Conservation (phyloP, 164 flowering plant species). For the Paratinospora sagittata region DNA sequence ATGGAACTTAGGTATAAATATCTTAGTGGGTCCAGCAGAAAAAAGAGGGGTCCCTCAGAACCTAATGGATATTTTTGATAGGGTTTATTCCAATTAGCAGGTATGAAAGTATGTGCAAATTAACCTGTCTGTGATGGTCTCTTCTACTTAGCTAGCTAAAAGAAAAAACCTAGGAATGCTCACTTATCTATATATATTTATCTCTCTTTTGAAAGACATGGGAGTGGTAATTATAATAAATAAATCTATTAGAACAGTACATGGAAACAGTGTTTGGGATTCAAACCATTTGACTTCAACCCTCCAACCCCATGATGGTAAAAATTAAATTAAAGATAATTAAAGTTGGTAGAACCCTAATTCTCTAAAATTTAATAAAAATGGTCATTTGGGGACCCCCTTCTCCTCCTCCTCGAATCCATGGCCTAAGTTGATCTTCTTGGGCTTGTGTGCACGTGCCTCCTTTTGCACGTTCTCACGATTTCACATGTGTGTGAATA, state of each 20-base stretch:
- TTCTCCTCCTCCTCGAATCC: conserved; percentile 10
- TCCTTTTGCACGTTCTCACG: conserved; percentile 4
- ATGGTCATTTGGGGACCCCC: background rate
- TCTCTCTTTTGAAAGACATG: background rate
- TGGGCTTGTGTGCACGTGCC: conserved; percentile 12
- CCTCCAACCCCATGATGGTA: background rate
- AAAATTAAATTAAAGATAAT: background rate
- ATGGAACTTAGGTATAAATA: background rate
- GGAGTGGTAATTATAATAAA: background rate
- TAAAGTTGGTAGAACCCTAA: background rate
- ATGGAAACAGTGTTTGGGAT: conserved; percentile 24
- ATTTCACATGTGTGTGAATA: background rate
- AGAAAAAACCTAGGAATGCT: conserved; percentile 5
- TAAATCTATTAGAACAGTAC: background rate
- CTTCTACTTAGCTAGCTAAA: background rate
- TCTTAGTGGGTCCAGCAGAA: background rate
- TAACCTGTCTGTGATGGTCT: conserved; percentile 4
- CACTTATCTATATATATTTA: background rate
- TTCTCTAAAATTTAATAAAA: background rate
- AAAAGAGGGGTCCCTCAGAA: background rate
- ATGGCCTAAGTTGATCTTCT: conserved; percentile 29
- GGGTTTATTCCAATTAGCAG: background rate
- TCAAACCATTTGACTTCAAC: conserved; percentile 31
- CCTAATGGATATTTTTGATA: conserved; percentile 1
- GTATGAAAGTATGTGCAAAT: background rate